Evolutionary conservation across 257 asterid genomes (phyloP).

Genomic region (Mentha longifolia): DNA sequence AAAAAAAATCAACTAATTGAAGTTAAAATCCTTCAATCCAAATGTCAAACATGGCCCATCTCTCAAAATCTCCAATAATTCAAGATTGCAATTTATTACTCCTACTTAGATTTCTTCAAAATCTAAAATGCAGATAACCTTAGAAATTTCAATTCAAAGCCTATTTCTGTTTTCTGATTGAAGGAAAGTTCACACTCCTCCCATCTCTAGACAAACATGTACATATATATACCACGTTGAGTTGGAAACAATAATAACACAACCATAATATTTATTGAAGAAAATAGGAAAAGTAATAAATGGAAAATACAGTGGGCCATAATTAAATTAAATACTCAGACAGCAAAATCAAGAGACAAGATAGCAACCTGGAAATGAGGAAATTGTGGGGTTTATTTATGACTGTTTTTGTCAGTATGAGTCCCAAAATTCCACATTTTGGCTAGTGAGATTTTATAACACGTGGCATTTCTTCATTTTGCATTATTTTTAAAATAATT

Average conservation of each 20-base stretch:
- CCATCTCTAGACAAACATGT: neutral
- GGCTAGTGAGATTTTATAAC: slow-evolving; percentile 7
- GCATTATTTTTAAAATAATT: too few relatives aligned
- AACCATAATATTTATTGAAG: neutral
- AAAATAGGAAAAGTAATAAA: neutral
- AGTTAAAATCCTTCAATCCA: too few relatives aligned
- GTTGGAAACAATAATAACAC: neutral
- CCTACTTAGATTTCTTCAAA: neutral
- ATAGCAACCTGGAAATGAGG: slow-evolving; percentile 25
- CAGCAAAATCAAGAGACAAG: slow-evolving; percentile 28
- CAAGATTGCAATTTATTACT: neutral
- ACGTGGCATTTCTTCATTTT: neutral
- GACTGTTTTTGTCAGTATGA: slow-evolving; percentile 32
- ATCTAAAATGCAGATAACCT: neutral
- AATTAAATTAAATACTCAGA: slow-evolving; percentile 11
- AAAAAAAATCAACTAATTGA: too few relatives aligned
- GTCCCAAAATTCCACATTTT: slow-evolving; percentile 39
- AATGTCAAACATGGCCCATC: too few relatives aligned
- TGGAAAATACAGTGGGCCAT: slow-evolving; percentile 16
- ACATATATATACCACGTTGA: neutral
- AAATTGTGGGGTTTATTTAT: slow-evolving; percentile 34
- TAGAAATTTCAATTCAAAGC: neutral
- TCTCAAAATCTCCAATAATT: neutral
- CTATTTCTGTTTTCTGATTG: neutral
- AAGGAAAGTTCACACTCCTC: neutral